Percentiles rank a stretch among this genome's conserved stretches.
These are phyloP conservation scores for Paramecium caudatum DNA, from an alignment of 73 alveolate species.

Conservation along the genomic window DNA sequence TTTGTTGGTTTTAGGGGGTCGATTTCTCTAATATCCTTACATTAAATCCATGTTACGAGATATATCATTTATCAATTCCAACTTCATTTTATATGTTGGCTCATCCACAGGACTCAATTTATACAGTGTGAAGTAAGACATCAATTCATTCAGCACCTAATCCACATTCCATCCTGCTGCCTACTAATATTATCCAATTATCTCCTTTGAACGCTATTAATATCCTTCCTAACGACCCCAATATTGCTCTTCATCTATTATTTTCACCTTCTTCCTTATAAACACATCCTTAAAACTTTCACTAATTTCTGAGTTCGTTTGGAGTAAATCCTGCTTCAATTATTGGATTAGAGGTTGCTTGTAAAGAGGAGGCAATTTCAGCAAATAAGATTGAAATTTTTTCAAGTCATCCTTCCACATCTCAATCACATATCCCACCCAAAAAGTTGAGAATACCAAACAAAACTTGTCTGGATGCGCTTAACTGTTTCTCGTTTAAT, in stretches of 20 bases:
- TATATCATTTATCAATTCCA: not conserved
- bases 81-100: not conserved
- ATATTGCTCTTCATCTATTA: not conserved
- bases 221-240: not conserved
- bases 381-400: not conserved
- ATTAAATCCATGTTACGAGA: not conserved
- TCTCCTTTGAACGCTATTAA: not conserved
- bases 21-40: not conserved
- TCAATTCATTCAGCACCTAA: not conserved
- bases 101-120: not conserved
- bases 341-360: not conserved
- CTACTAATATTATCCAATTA: not conserved
- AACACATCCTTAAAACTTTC: not conserved
- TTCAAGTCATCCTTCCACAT: conserved; percentile 16
- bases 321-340: not conserved
- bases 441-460: not conserved
- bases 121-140: not conserved
- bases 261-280: not conserved
- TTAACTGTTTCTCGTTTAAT: not conserved
- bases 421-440: not conserved
- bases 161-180: not conserved
- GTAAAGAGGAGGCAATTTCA: not conserved
- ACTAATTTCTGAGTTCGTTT: not conserved
- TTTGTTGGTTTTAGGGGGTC: conserved; percentile 6
- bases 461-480: not conserved